Conservation (phyloP, 441 rosid genomes). For the Adansonia madagascariensis region DNA sequence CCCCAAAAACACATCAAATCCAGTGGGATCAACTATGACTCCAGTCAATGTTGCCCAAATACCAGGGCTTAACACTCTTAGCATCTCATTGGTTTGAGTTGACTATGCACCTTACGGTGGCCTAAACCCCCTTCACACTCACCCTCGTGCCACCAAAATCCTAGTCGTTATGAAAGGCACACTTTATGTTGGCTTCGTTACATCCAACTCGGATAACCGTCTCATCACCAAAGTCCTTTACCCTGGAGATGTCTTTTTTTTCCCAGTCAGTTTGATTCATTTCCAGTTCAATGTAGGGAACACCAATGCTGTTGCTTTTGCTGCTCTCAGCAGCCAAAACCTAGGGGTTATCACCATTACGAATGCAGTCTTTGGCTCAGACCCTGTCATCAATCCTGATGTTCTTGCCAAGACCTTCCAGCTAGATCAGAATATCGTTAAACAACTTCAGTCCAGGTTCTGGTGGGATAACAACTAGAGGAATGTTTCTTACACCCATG, state of each 20-base stretch:
- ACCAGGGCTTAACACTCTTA: neutral
- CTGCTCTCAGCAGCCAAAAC: too few species aligned
- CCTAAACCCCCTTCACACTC: too few species aligned
- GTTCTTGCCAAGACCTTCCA: constrained; percentile 10
- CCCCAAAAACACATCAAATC: too few species aligned
- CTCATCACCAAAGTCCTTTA: constrained; percentile 11
- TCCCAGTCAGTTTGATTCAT: neutral
- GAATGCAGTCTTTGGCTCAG: too few species aligned
- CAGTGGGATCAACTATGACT: neutral
- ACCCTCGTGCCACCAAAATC: too few species aligned
- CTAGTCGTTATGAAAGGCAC: too few species aligned
- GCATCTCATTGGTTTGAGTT: too few species aligned
- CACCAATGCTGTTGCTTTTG: neutral
- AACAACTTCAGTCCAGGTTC: neutral
- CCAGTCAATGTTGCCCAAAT: neutral
- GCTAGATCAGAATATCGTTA: neutral
- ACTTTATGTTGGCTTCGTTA: too few species aligned
- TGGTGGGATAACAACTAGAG: constrained; percentile 4
- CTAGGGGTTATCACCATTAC: too few species aligned
- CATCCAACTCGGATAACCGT: neutral
- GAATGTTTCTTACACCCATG: neutral
- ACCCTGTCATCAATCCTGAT: neutral
- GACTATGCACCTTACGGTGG: too few species aligned
- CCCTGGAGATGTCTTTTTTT: constrained; percentile 8
- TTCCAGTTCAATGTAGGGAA: neutral